Conservation (phyloP, 768 basidiomycete species). For the Bullera alba region DNA sequence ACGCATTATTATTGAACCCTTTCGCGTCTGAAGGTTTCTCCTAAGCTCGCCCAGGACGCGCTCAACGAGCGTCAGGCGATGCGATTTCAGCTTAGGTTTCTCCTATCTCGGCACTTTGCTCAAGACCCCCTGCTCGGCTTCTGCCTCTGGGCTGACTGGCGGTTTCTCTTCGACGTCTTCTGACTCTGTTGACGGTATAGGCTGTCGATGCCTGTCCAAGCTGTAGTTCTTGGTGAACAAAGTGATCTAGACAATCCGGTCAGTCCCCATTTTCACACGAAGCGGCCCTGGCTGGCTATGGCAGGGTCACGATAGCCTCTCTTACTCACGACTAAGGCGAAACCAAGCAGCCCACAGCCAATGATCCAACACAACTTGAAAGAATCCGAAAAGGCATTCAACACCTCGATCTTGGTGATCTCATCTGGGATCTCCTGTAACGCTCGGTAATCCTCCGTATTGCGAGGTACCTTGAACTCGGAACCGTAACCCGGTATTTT, state of each 20-base stretch:
- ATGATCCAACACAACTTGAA: constrained; percentile 22
- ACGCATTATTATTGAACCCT: no score
- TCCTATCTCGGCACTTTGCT: no score
- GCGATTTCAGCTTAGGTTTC: no score
- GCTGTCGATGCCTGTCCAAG: no score
- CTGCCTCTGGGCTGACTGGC: no score
- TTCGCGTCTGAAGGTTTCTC: no score
- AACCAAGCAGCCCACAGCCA: constrained; percentile 15
- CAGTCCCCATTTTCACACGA: neutral
- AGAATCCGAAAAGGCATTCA: constrained; percentile 12
- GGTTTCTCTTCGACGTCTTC: no score
- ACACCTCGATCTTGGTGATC: constrained; percentile 1
- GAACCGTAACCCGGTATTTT: constrained; percentile 14
- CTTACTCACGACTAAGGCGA: constrained; percentile 10
- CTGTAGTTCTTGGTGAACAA: constrained; percentile 27
- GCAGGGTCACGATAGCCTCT: neutral
- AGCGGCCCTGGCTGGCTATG: neutral
- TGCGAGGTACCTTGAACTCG: constrained; percentile 6
- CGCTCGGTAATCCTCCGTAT: constrained; percentile 9
- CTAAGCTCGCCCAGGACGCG: no score
- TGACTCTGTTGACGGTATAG: no score
- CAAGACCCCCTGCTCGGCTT: no score
- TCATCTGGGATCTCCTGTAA: constrained; percentile 12
- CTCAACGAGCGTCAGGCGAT: no score
- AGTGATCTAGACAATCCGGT: constrained; percentile 7